Evolutionary conservation across 257 asterid species (phyloP).

Genomic region (Nicotiana tomentosiformis): DNA sequence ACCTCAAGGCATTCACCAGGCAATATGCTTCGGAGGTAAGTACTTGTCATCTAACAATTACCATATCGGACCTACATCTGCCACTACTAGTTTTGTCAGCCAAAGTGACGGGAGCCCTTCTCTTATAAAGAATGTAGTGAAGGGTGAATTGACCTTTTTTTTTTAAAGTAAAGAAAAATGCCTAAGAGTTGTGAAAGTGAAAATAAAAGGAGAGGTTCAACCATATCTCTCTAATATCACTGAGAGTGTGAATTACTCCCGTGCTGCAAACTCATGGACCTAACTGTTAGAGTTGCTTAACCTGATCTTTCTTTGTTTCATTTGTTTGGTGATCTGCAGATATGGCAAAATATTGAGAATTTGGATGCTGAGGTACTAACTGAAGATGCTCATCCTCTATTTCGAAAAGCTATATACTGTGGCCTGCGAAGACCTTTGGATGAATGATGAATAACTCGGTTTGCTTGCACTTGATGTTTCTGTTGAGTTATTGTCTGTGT

Average conservation of each 20-base stretch:
- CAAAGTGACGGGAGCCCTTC: not conserved
- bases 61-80: not conserved
- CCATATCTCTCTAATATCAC: not conserved
- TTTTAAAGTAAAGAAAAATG: not conserved
- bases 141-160: not conserved
- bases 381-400: constrained; percentile 67
- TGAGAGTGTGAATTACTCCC: not conserved
- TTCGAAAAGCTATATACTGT: constrained; percentile 62
- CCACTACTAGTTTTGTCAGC: not conserved
- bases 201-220: not conserved
- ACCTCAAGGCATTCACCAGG: constrained; percentile 86
- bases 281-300: not conserved
- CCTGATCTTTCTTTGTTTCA: not conserved
- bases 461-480: not conserved
- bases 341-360: constrained; percentile 77
- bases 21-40: constrained; percentile 93
- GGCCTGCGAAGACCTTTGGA: constrained; percentile 60
- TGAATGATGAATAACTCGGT: constrained; percentile 16
- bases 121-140: not conserved
- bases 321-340: constrained; percentile 37
- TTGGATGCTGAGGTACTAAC: constrained; percentile 72
- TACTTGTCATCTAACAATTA: constrained; percentile 2
- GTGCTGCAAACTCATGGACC: not conserved
- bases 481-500: not conserved
- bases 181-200: not conserved